These are phyloP conservation scores for Gaeumannomyces sp. DNA, from an alignment of 2,329 filamentous ascomycete species.

Conservation along the genomic window DNA sequence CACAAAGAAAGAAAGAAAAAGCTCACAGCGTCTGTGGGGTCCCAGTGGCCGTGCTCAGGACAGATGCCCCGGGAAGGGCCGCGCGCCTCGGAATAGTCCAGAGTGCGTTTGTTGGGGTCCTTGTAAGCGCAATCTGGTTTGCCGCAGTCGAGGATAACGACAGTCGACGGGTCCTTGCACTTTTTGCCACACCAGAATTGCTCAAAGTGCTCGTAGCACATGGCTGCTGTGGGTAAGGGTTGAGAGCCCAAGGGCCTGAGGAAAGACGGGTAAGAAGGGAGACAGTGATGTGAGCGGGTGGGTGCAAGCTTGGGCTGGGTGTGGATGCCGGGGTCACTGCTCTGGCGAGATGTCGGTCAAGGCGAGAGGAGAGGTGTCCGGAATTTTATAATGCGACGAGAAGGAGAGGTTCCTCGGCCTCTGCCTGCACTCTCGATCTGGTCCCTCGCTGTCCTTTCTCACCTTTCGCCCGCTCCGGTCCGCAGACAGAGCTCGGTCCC, in stretches of 20 bases:
- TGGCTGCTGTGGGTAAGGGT: neutral
- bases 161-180: constrained; percentile 1
- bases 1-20: neutral
- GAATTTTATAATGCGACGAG: too few species aligned
- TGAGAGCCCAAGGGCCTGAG: too few species aligned
- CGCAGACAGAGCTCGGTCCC: too few species aligned
- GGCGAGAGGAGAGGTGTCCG: too few species aligned
- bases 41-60: constrained; percentile 1
- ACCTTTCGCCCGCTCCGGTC: too few species aligned
- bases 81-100: constrained; percentile 1
- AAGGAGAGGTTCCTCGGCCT: too few species aligned
- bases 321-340: too few species aligned
- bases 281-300: neutral
- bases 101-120: neutral
- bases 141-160: constrained; percentile 1
- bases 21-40: constrained; percentile 7
- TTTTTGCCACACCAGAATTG: constrained; percentile 1
- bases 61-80: constrained; percentile 11
- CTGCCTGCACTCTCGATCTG: too few species aligned
- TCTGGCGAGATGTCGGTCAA: too few species aligned
- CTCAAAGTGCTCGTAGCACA: neutral
- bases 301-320: too few species aligned
- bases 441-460: too few species aligned
- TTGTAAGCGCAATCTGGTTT: neutral
- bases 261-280: neutral